A percentile compares a stretch with the other conserved stretches of the same genome.
Evolutionary conservation across 805 yeast genomes (phyloP).

Genomic region (Sporopachydermia lactativora): DNA sequence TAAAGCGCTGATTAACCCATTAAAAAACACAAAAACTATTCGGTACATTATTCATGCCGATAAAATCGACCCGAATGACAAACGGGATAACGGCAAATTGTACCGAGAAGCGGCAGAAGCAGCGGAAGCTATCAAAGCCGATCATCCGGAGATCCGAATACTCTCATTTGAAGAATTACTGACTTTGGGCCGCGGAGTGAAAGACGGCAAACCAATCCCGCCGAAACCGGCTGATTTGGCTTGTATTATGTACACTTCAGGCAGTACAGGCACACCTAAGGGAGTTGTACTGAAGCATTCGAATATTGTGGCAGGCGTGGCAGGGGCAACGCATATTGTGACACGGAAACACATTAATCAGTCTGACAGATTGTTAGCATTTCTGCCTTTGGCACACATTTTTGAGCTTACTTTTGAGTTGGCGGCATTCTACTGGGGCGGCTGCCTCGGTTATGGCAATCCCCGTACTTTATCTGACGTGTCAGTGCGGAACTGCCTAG

Average conservation of each 20-base stretch:
- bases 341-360: not conserved
- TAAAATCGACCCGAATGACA: constrained; percentile 43
- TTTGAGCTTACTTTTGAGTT: constrained; percentile 7
- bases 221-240: constrained; percentile 47
- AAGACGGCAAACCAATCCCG: constrained; percentile 24
- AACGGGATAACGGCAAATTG: constrained; percentile 45
- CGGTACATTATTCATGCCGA: constrained; percentile 63
- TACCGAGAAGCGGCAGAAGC: constrained; percentile 46
- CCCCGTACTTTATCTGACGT: constrained; percentile 46
- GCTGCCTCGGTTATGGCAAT: constrained; percentile 35
- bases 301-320: constrained; percentile 71
- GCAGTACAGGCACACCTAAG: constrained; percentile 76
- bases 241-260: constrained; percentile 81
- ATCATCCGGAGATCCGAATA: constrained; percentile 68
- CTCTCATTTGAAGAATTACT: constrained; percentile 45
- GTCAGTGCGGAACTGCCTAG: constrained; percentile 37
- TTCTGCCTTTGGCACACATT: constrained; percentile 11
- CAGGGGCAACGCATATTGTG: constrained; percentile 38
- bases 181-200: constrained; percentile 43
- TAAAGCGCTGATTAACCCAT: constrained; percentile 52
- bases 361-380: constrained; percentile 4
- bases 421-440: constrained; percentile 5
- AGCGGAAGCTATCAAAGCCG: constrained; percentile 30
- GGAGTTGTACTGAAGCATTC: constrained; percentile 61
- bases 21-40: constrained; percentile 45